A percentile compares a stretch with the other conserved stretches of the same genome.
Evolutionary conservation across 768 basidiomycete species (phyloP).

Genomic region (Rhodotorula diobovata): DNA sequence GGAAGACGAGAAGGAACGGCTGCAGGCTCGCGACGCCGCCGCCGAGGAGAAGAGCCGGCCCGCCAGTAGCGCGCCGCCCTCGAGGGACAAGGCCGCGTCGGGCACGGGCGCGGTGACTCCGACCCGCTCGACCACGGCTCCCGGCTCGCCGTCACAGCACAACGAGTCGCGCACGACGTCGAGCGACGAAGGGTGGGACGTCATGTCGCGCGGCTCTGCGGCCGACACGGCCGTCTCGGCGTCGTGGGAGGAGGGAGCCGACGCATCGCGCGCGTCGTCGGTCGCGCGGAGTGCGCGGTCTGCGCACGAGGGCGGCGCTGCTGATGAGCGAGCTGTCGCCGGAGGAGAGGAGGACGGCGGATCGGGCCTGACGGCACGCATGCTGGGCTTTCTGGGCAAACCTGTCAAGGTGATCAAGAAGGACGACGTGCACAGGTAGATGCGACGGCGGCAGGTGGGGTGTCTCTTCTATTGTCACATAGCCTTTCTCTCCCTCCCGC

Average conservation of each 20-base stretch:
- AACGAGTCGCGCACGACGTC: constrained; percentile 19
- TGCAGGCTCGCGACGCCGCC: neutral
- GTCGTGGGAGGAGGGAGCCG: constrained; percentile 8
- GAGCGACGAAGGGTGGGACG: constrained; percentile 32
- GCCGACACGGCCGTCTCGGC: constrained; percentile 5
- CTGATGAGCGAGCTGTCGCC: too few species aligned
- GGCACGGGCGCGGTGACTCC: neutral
- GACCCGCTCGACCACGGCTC: neutral
- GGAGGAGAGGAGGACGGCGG: neutral
- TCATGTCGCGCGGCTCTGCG: constrained; percentile 26
- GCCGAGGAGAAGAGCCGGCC: neutral
- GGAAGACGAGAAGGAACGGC: constrained; percentile 4
- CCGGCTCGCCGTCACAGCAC: neutral
- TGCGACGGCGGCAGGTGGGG: neutral
- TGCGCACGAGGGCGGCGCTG: neutral
- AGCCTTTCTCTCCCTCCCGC: neutral
- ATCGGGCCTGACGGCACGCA: constrained; percentile 5
- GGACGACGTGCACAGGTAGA: neutral
- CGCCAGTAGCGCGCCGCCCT: neutral
- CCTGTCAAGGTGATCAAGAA: neutral
- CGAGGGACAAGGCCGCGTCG: neutral
- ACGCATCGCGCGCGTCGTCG: constrained; percentile 13
- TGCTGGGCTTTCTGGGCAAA: constrained; percentile 23
- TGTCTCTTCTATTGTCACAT: neutral
- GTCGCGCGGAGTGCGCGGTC: neutral